These are phyloP conservation scores for Gossypium raimondii DNA, from an alignment of 345 rosid genomes.

Conservation along the genomic window DNA sequence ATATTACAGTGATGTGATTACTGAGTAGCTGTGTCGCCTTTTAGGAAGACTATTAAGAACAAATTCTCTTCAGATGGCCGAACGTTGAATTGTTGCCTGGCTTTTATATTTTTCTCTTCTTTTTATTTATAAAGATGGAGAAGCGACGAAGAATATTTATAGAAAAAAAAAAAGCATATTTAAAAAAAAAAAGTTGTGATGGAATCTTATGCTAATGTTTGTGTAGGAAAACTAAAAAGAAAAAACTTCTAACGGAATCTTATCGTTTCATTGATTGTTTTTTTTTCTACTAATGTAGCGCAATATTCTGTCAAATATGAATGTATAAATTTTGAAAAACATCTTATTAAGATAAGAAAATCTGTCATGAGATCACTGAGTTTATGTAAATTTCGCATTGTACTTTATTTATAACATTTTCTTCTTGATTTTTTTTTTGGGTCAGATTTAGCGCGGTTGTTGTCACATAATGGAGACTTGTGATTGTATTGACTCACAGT, in stretches of 20 bases:
- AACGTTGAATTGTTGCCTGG: not conserved
- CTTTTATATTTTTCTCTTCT: not conserved
- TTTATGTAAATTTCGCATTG: not conserved
- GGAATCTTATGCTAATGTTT: not conserved
- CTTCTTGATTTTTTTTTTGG: not conserved
- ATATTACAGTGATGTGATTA: slow-evolving; percentile 2
- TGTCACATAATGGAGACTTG: slow-evolving; percentile 59
- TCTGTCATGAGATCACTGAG: not conserved
- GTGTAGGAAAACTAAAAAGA: not conserved
- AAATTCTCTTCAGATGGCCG: not conserved
- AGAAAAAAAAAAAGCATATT: not conserved
- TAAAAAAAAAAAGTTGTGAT: not conserved
- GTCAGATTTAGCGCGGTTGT: slow-evolving; percentile 21
- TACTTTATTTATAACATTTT: not conserved
- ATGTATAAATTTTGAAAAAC: not conserved
- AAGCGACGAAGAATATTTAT: not conserved
- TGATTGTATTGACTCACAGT: slow-evolving; percentile 71
- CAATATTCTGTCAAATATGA: not conserved
- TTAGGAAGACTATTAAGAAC: not conserved
- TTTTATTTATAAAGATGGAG: not conserved
- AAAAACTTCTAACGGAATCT: not conserved
- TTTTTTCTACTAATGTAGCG: not conserved
- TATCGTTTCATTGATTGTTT: not conserved
- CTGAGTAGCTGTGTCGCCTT: not conserved
- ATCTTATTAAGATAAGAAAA: not conserved